Percentiles rank a stretch among this genome's conserved stretches.
Evolutionary conservation across 495 filamentous ascomycete genomes (phyloP).

Genomic region (Parathielavia appendiculata): DNA sequence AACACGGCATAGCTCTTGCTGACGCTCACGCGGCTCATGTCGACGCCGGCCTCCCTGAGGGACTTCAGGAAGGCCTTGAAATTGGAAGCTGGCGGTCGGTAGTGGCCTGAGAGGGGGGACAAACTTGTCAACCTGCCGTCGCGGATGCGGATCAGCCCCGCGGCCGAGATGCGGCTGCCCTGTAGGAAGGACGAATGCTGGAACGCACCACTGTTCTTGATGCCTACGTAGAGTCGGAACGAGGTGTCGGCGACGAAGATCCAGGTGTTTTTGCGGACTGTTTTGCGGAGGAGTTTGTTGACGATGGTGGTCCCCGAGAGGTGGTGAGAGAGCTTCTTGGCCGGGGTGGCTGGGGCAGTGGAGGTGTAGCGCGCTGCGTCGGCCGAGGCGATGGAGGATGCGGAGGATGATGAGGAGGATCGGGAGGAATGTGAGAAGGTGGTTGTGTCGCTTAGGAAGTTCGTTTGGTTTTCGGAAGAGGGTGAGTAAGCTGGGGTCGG

Average conservation of each 20-base stretch:
- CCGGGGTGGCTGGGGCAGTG: conserved; percentile 45
- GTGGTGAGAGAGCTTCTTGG: conserved; percentile 54
- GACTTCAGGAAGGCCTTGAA: conserved; percentile 73
- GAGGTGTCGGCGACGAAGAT: conserved; percentile 87
- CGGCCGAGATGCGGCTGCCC: conserved; percentile 72
- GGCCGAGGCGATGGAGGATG: conserved; percentile 1
- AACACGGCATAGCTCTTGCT: conserved; percentile 77
- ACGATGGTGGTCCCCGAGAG: conserved; percentile 64
- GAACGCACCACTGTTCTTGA: conserved; percentile 83
- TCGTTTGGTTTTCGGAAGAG: conserved; percentile 17
- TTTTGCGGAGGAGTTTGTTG: conserved; percentile 65
- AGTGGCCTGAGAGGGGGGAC: conserved; percentile 69
- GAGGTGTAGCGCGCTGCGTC: conserved; percentile 11
- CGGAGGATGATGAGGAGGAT: conserved; percentile 6
- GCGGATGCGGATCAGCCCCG: conserved; percentile 79
- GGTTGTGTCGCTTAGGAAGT: conserved; percentile 18
- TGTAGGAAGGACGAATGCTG: conserved; percentile 87
- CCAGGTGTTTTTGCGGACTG: conserved; percentile 75
- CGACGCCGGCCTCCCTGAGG: conserved; percentile 66
- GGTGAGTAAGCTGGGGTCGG: conserved; percentile 46
- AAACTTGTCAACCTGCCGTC: conserved; percentile 61
- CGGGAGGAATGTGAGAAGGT: conserved; percentile 12
- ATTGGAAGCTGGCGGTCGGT: conserved; percentile 72
- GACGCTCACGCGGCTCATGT: conserved; percentile 72
- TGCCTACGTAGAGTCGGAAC: conserved; percentile 82